A percentile compares a stretch with the other conserved stretches of the same genome.
Conservation (phyloP, 2,329 filamentous ascomycete genomes). For the Fusarium drepaniforme region DNA sequence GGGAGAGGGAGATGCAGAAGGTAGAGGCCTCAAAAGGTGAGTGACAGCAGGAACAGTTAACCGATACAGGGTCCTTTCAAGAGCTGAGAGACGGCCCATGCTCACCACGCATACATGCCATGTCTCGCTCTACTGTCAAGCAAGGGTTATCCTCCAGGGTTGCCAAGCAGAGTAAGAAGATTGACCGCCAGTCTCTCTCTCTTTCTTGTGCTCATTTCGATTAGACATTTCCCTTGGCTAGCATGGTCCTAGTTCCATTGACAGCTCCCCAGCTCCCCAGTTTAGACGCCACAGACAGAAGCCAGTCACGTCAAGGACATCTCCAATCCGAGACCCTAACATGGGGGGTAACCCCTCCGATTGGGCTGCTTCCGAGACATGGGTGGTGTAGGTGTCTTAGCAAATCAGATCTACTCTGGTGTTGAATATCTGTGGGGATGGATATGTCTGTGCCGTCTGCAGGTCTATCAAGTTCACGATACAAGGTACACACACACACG, state of each 20-base stretch:
- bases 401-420: background rate
- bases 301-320: constrained; percentile 4
- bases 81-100: background rate
- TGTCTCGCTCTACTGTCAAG: background rate
- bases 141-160: background rate
- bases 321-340: background rate
- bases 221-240: constrained; percentile 2
- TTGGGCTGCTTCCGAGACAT: constrained; percentile 14
- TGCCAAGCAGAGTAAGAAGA: background rate
- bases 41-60: background rate
- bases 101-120: background rate
- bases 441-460: background rate
- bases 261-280: background rate
- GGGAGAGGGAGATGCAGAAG: background rate
- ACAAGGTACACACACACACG: background rate
- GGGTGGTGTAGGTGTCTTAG: background rate
- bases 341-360: background rate
- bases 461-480: background rate
- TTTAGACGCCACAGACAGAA: background rate
- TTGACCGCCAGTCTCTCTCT: background rate
- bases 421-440: background rate
- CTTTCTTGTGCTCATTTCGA: background rate
- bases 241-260: background rate
- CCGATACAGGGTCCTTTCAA: background rate
- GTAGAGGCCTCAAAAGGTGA: background rate